Evolutionary conservation across 352 stramenopile species (phyloP).

Genomic region (Globisporangium cystogenes): DNA sequence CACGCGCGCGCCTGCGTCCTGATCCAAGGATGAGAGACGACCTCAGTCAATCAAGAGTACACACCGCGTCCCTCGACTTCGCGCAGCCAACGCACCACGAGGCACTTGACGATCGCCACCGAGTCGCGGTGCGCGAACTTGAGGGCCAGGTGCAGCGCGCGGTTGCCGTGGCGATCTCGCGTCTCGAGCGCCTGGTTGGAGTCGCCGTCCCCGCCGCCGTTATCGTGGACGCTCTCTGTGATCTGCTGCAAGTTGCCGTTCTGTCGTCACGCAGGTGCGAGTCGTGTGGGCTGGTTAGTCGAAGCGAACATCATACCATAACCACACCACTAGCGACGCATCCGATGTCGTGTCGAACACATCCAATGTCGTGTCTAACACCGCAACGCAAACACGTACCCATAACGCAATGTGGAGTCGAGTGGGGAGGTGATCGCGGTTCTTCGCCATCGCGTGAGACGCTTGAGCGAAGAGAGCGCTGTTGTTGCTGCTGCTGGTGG

Average conservation of each 20-base stretch:
- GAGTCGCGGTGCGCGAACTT: constrained; percentile 65
- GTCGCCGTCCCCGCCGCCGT: constrained; percentile 7
- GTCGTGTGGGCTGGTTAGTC: background rate
- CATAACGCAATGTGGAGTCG: constrained; percentile 57
- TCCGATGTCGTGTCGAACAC: background rate
- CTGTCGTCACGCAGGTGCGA: constrained; percentile 8
- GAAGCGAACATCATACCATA: background rate
- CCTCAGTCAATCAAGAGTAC: background rate
- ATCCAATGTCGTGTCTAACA: background rate
- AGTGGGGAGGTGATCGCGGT: constrained; percentile 13
- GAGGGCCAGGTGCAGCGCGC: constrained; percentile 54
- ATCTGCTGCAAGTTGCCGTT: constrained; percentile 62
- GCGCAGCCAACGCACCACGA: constrained; percentile 29
- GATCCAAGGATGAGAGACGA: background rate
- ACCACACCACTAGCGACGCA: too few species aligned
- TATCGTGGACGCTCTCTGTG: constrained; percentile 21
- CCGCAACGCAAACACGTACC: constrained; percentile 17
- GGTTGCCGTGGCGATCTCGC: constrained; percentile 49
- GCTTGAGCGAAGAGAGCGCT: too few species aligned
- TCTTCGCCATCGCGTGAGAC: too few species aligned
- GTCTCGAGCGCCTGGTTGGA: constrained; percentile 25
- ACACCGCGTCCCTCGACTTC: background rate
- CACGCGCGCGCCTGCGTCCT: constrained; percentile 56
- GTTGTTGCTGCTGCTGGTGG: too few species aligned
- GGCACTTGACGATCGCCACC: constrained; percentile 38